These are phyloP conservation scores for Rhodotorula sphaerocarpa DNA, from an alignment of 768 basidiomycete species.

Conservation along the genomic window DNA sequence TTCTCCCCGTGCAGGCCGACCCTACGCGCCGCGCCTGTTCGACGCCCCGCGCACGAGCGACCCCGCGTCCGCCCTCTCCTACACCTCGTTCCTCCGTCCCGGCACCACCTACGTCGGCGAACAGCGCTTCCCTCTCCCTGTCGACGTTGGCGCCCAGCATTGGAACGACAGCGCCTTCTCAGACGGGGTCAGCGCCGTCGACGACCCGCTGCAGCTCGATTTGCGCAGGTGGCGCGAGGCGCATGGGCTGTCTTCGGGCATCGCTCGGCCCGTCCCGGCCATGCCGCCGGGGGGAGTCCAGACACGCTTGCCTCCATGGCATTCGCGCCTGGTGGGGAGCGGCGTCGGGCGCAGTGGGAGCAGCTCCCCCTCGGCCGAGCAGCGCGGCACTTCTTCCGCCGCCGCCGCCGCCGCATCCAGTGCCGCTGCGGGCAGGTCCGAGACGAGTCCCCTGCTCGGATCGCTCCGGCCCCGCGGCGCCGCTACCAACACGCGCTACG, in stretches of 20 bases:
- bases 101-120: conserved; percentile 28
- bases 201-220: too few relatives aligned
- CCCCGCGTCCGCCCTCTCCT: conserved; percentile 20
- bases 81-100: conserved; percentile 27
- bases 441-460: neutral
- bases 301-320: too few relatives aligned
- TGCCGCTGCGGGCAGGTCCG: neutral
- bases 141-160: too few relatives aligned
- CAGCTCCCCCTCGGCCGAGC: too few relatives aligned
- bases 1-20: neutral
- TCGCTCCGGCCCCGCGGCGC: neutral
- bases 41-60: neutral
- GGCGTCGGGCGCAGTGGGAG: too few relatives aligned
- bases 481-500: conserved; percentile 2
- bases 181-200: neutral
- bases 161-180: neutral
- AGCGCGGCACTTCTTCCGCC: neutral
- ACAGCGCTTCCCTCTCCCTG: conserved; percentile 15
- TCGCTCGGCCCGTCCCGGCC: too few relatives aligned
- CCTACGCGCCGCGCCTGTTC: neutral
- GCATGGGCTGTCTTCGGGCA: too few relatives aligned
- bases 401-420: neutral
- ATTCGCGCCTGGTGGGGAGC: too few relatives aligned
- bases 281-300: too few relatives aligned
- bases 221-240: too few relatives aligned